These are phyloP conservation scores for Paraphysoderma sedebokerense DNA, from an alignment of 371 early-diverging fungal species.

Conservation along the genomic window DNA sequence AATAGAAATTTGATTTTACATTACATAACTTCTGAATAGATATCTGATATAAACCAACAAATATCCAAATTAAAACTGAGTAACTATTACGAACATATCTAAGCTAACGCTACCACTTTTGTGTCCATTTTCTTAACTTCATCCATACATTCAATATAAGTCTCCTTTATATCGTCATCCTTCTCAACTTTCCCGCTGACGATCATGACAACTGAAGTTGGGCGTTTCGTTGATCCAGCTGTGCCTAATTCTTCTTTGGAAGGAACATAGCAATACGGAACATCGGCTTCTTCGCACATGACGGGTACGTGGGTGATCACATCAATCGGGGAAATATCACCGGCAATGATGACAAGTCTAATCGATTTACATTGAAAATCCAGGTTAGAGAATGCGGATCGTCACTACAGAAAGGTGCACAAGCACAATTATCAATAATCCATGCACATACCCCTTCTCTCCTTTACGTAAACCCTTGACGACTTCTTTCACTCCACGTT, in stretches of 20 bases:
- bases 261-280: slow-evolving; percentile 89
- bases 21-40: too few relatives aligned
- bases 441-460: slow-evolving; percentile 50
- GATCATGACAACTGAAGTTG: slow-evolving; percentile 81
- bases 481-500: slow-evolving; percentile 95
- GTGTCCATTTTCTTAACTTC: too few relatives aligned
- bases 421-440: background rate
- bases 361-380: background rate
- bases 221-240: slow-evolving; percentile 82
- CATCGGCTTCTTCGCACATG: slow-evolving; percentile 87
- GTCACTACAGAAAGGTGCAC: background rate
- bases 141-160: too few relatives aligned
- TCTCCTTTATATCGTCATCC: too few relatives aligned
- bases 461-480: slow-evolving; percentile 91
- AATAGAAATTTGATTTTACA: too few relatives aligned
- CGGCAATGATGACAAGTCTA: slow-evolving; percentile 80
- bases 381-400: background rate
- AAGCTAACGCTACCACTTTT: too few relatives aligned
- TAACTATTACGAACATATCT: too few relatives aligned
- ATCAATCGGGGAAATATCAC: slow-evolving; percentile 94
- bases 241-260: slow-evolving; percentile 86
- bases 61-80: too few relatives aligned
- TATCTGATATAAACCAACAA: too few relatives aligned
- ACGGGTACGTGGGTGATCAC: slow-evolving; percentile 95
- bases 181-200: slow-evolving; percentile 44